Conservation (phyloP, 1,139 yeast genomes). For the Saccharomyces hybrid region DNA sequence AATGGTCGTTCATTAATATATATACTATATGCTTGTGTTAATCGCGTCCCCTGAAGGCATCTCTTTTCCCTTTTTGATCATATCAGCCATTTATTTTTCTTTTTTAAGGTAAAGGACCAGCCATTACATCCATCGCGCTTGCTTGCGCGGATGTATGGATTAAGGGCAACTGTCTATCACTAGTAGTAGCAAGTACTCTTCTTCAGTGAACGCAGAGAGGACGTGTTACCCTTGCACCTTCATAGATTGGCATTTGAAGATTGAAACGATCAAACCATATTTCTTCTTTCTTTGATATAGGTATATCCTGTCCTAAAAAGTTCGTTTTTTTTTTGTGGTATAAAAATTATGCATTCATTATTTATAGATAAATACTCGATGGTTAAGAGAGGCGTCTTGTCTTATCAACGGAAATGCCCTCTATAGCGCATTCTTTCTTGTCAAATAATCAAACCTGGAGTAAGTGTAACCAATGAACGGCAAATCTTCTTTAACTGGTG, state of each 20-base stretch:
- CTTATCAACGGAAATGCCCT: not conserved
- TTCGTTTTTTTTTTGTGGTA: no score
- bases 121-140: not conserved
- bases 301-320: not conserved
- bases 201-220: not conserved
- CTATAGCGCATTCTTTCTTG: conserved; percentile 74
- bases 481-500: conserved; percentile 59
- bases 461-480: conserved; percentile 97
- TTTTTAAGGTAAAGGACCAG: not conserved
- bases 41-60: not conserved
- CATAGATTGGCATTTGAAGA: no score
- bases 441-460: conserved; percentile 85
- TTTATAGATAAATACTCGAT: conserved; percentile 2
- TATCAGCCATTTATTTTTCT: not conserved
- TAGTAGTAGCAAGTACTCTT: no score
- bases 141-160: not conserved
- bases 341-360: conserved; percentile 1
- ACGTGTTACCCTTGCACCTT: not conserved
- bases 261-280: not conserved
- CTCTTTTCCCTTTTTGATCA: not conserved
- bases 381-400: not conserved
- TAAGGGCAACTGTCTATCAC: not conserved
- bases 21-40: no score
- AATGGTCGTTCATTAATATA: no score
- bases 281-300: no score